Evolutionary conservation across 331 rosid species (phyloP).

Genomic region (Telfairia occidentalis): DNA sequence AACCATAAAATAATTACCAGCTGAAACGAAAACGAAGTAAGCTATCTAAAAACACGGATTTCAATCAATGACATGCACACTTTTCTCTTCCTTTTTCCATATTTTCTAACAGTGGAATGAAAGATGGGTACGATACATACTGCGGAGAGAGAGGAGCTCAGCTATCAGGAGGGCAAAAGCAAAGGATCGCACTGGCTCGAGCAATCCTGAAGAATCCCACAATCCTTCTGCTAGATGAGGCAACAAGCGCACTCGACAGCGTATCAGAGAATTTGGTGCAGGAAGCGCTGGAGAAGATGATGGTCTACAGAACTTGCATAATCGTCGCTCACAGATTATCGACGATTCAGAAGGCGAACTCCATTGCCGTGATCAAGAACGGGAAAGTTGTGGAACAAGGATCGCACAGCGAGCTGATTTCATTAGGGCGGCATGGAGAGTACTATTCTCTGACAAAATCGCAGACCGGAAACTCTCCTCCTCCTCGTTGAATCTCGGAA

Average conservation of each 20-base stretch:
- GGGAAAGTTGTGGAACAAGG: slow-evolving; percentile 82
- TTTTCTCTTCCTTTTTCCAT: not conserved
- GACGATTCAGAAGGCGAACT: slow-evolving; percentile 57
- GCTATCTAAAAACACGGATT: not conserved
- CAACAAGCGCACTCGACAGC: slow-evolving; percentile 90
- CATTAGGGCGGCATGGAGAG: slow-evolving; percentile 44
- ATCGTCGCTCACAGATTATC: slow-evolving; percentile 74
- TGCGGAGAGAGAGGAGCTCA: slow-evolving; percentile 93
- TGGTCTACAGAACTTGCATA: slow-evolving; percentile 65
- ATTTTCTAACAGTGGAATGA: slow-evolving; percentile 55
- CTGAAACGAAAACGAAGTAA: not conserved
- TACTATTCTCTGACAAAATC: slow-evolving; percentile 49
- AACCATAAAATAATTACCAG: not conserved
- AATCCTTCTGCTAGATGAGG: slow-evolving; percentile 78
- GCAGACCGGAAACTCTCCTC: slow-evolving; percentile 37
- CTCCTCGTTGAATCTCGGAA: slow-evolving; percentile 8
- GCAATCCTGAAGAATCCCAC: slow-evolving; percentile 74
- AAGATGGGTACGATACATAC: slow-evolving; percentile 55
- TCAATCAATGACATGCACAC: not conserved
- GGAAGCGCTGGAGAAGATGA: slow-evolving; percentile 80
- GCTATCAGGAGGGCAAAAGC: slow-evolving; percentile 91
- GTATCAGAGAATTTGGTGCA: slow-evolving; percentile 71
- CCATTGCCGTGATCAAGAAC: slow-evolving; percentile 64
- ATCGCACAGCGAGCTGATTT: slow-evolving; percentile 63
- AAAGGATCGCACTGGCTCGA: slow-evolving; percentile 75